Conservation (phyloP, 768 basidiomycete species). For the Serendipita sp. region DNA sequence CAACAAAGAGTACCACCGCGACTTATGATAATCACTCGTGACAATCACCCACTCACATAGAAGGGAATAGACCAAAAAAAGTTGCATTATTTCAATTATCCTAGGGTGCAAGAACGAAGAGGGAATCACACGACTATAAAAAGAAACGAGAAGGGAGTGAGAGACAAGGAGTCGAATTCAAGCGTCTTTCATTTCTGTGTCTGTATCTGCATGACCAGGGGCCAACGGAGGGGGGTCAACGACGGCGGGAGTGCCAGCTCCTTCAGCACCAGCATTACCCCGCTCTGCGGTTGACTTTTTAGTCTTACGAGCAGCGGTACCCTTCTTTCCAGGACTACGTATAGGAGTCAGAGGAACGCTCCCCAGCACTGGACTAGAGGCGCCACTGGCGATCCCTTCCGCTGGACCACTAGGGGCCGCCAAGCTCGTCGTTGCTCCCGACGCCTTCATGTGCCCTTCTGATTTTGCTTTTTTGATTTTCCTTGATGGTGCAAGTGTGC, state of each 20-base stretch:
- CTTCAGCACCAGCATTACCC: background rate
- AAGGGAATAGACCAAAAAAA: too few relatives aligned
- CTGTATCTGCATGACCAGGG: background rate
- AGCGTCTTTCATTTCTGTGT: background rate
- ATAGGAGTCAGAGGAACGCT: background rate
- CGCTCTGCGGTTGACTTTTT: too few relatives aligned
- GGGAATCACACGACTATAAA: background rate
- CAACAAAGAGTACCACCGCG: background rate
- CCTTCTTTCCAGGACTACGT: background rate
- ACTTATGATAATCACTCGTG: background rate
- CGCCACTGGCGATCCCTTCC: too few relatives aligned
- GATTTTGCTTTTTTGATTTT: conserved; percentile 1
- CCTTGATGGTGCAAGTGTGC: background rate
- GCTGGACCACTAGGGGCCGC: background rate
- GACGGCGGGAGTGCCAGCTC: background rate
- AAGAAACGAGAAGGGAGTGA: background rate
- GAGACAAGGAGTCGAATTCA: background rate
- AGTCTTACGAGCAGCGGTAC: background rate
- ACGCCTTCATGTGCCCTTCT: background rate
- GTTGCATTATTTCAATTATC: too few relatives aligned
- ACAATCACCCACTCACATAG: too few relatives aligned
- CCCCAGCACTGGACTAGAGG: too few relatives aligned
- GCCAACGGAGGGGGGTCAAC: background rate
- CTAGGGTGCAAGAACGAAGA: background rate
- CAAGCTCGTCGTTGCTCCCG: too few relatives aligned